Base-by-base conservation (phyloP, 192 early-diverging fungal species). In the Coemansia aciculifera region DNA sequence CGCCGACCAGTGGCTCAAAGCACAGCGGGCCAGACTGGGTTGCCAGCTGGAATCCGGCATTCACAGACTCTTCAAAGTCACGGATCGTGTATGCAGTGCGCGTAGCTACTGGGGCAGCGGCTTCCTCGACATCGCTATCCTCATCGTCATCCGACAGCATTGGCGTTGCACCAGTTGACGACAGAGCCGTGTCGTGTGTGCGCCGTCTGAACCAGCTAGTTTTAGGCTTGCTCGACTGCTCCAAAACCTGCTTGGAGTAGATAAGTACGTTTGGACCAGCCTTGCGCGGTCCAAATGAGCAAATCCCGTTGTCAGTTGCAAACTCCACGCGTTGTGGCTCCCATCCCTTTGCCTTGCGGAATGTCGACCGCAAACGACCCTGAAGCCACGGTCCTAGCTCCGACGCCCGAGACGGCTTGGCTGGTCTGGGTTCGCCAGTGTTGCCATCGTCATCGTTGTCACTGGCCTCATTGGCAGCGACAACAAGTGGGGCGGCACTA, bases 31-130 rank as follows among this genome's bases (percentile, higher is more conserved):
- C 98, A 0, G 85, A 78, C 8, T 90, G 83, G 6, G 94, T 94
- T 1, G 95, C 91, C 17, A 98, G 79, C 83, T 99, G 97, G 87
- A 99, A 99, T 5, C 94, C 97, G 37, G 92, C 89, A 27, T 90
- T 81, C 32, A 99, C 85, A 56, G 89, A 87, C 73, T 91, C 89
- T 31, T 95, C 93, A 66, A 93, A 78, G 72, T 92, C 90, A 38
- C 80, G 73, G 24, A 89, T 80, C 0, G 76, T 73, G 46, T 86
- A 64, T 0, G 65, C 40, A 5, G 60, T 64, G 24, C 86, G 71
- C 10, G 66, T 24, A n/a, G 44, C 5, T 29, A 24, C 23, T 3
- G 46, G 27, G 7, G 27, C 8, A 34, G 56, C 10, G 8, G 40
- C 12, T 23, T 44, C 59, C 2, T 46, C 17, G 21, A 62, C 67